phyloP scores from a whole-genome alignment of 2,329 filamentous ascomycete genomes.

The Beauveria medogensis region DNA sequence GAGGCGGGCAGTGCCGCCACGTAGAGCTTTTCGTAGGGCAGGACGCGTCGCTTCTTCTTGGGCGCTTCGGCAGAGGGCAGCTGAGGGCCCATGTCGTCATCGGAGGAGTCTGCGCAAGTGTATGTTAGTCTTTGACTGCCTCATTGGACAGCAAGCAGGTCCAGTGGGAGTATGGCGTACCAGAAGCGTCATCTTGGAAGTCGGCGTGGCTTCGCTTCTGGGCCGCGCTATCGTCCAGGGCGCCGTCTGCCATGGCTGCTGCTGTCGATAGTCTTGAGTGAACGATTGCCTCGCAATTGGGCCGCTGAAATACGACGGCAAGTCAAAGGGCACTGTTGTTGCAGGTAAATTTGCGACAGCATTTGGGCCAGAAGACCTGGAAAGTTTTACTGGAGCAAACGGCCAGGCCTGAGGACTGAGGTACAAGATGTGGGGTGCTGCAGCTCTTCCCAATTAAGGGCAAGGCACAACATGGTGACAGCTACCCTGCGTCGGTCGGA shows the following conservation, averaged over 20 bases:
- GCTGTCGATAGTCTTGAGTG: not conserved
- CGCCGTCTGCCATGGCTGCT: conserved; percentile 21
- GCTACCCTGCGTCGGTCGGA: not conserved
- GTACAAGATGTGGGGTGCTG: not conserved
- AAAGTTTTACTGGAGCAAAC: conserved; percentile 11
- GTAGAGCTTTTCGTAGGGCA: conserved; percentile 94
- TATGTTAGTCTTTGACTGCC: not conserved
- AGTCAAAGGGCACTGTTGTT: not conserved
- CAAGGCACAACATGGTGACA: not conserved
- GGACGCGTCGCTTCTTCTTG: conserved; percentile 84
- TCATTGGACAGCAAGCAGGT: not conserved
- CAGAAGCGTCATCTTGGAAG: conserved; percentile 39
- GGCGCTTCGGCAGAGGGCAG: conserved; percentile 70
- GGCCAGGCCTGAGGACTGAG: not conserved
- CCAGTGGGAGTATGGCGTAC: conserved; percentile 32
- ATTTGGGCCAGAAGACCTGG: not conserved
- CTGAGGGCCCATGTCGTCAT: conserved; percentile 89
- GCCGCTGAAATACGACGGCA: not conserved
- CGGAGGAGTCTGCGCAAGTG: conserved; percentile 49
- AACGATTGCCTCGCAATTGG: not conserved
- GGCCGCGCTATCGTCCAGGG: conserved; percentile 25
- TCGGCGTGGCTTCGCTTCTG: conserved; percentile 48
- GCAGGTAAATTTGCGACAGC: not conserved
- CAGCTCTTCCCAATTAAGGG: not conserved
- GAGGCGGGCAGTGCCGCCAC: conserved; percentile 79